phyloP scores from a whole-genome alignment of 2,329 filamentous ascomycete genomes.

The Aspergillus vadensis region DNA sequence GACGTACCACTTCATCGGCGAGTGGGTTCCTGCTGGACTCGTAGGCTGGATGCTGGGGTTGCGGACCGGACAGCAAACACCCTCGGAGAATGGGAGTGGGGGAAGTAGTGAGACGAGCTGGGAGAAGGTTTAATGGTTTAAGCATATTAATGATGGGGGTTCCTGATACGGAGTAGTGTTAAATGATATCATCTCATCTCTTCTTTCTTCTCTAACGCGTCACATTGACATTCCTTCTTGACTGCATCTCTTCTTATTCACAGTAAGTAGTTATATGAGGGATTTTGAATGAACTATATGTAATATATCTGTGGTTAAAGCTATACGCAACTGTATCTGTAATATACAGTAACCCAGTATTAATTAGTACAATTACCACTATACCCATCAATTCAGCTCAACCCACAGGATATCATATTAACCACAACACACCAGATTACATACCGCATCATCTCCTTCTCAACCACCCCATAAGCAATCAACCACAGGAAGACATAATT shows the following conservation, averaged over 20 bases:
- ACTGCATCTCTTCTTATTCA: not conserved
- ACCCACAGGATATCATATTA: not conserved
- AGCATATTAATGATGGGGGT: not conserved
- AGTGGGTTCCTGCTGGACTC: slow-evolving; percentile 72
- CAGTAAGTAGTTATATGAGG: not conserved
- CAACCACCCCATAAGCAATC: not conserved
- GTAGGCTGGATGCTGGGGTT: slow-evolving; percentile 96
- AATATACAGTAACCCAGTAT: too few relatives aligned
- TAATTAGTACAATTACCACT: too few relatives aligned
- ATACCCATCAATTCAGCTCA: too few relatives aligned
- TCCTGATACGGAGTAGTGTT: not conserved
- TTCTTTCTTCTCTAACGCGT: not conserved
- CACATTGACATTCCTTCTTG: not conserved
- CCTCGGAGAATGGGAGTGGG: slow-evolving; percentile 29
- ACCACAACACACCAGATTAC: not conserved
- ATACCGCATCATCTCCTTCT: not conserved
- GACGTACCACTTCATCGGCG: slow-evolving; percentile 82
- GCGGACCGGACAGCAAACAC: slow-evolving; percentile 39
- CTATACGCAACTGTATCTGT: too few relatives aligned
- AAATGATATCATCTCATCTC: slow-evolving; percentile 1
- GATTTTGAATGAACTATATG: not conserved
- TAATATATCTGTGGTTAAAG: not conserved
- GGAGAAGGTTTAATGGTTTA: slow-evolving; percentile 32
- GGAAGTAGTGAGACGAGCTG: slow-evolving; percentile 40
- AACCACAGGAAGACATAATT: not conserved